Evolutionary conservation across 1,139 yeast genomes (phyloP).

Genomic region (Yamadazyma songkhlaensis): DNA sequence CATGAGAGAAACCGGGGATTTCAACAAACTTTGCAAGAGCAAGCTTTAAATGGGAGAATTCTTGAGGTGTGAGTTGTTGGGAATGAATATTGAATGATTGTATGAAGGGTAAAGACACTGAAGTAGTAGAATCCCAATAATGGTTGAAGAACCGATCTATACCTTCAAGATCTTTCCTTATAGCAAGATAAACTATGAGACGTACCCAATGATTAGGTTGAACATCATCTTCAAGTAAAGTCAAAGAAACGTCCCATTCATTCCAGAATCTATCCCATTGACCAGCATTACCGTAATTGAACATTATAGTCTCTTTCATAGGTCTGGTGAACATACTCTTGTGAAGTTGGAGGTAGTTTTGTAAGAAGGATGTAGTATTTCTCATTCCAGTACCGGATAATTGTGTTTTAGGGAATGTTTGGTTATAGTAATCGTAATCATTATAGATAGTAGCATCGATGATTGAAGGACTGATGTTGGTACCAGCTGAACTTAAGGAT

Average conservation of each 20-base stretch:
- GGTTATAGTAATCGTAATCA: constrained; percentile 6
- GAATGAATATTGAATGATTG: constrained; percentile 14
- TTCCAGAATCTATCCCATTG: constrained; percentile 41
- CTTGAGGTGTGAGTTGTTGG: constrained; percentile 6
- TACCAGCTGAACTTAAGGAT: constrained; percentile 23
- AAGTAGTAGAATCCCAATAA: constrained; percentile 27
- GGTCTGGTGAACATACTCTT: constrained; percentile 9
- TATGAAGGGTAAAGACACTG: constrained; percentile 24
- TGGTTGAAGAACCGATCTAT: constrained; percentile 28
- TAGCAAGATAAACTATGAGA: constrained; percentile 32
- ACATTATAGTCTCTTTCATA: constrained; percentile 30
- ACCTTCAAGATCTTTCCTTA: constrained; percentile 27
- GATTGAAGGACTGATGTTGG: constrained; percentile 17
- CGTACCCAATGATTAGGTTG: constrained; percentile 30
- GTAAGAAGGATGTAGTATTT: constrained; percentile 28
- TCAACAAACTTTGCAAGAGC: neutral
- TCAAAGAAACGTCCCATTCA: constrained; percentile 31
- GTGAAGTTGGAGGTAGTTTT: constrained; percentile 17
- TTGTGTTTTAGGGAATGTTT: constrained; percentile 5
- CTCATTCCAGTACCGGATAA: constrained; percentile 30
- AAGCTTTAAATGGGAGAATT: constrained; percentile 7
- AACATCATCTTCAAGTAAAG: constrained; percentile 10
- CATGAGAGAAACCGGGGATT: neutral
- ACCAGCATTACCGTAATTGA: constrained; percentile 39
- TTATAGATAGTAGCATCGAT: constrained; percentile 25